Evolutionary conservation across 306 rosid genomes (phyloP).

Genomic region (Ormosia emarginata): DNA sequence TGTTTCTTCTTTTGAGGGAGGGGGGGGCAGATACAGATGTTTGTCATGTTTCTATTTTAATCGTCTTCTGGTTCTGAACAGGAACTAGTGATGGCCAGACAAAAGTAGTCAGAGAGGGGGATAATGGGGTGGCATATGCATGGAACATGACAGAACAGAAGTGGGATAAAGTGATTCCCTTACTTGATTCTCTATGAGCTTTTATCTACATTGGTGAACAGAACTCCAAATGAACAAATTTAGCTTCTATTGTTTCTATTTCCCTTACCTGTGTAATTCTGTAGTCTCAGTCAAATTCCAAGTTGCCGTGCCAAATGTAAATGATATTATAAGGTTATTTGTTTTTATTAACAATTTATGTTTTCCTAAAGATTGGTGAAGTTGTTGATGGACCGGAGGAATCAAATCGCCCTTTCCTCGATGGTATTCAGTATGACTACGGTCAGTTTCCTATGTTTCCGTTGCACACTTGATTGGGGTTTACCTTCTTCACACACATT

Average conservation of each 20-base stretch:
- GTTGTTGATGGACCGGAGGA: constrained; percentile 98
- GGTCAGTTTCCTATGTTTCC: constrained; percentile 50
- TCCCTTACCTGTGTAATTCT: constrained; percentile 3
- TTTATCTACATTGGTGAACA: background rate
- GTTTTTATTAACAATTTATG: background rate
- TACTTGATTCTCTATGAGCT: constrained; percentile 12
- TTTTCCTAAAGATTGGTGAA: constrained; percentile 74
- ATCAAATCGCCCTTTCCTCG: constrained; percentile 53
- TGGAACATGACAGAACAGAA: constrained; percentile 78
- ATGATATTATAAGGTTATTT: background rate
- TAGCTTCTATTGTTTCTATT: constrained; percentile 1
- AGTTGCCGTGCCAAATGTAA: background rate
- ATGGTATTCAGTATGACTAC: constrained; percentile 80
- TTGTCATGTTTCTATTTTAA: background rate
- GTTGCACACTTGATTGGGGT: constrained; percentile 4
- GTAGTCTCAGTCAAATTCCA: background rate
- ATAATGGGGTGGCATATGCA: constrained; percentile 92
- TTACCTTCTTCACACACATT: constrained; percentile 1
- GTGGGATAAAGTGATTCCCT: constrained; percentile 85
- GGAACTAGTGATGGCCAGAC: constrained; percentile 96
- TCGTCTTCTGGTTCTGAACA: constrained; percentile 40
- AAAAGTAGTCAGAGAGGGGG: constrained; percentile 92
- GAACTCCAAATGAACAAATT: background rate
- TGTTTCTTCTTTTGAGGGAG: background rate
- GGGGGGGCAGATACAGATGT: background rate